Evolutionary conservation across 192 early-diverging fungal species (phyloP).

Genomic region (Coemansia sp.): DNA sequence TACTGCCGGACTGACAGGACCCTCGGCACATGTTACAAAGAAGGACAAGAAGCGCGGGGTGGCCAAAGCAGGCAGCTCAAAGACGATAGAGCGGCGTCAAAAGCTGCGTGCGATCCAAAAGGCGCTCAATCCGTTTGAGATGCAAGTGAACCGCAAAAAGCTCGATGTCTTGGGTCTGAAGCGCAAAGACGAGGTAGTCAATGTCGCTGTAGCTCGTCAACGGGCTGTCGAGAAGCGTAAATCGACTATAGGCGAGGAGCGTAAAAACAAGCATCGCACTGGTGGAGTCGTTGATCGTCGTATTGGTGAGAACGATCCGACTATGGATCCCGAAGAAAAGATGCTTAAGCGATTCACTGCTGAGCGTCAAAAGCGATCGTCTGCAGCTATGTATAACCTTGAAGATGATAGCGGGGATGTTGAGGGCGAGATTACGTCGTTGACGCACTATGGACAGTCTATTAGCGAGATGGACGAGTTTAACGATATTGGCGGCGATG

Average conservation of each 20-base stretch:
- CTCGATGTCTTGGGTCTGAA: slow-evolving; percentile 83
- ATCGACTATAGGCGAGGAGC: slow-evolving; percentile 79
- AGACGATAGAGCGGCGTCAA: slow-evolving; percentile 32
- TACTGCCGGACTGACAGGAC: slow-evolving; percentile 75
- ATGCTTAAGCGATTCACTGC: slow-evolving; percentile 93
- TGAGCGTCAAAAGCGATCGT: slow-evolving; percentile 67
- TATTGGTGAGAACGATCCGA: slow-evolving; percentile 90
- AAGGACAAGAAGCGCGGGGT: slow-evolving; percentile 70
- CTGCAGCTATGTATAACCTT: slow-evolving; percentile 71
- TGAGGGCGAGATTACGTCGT: slow-evolving; percentile 59
- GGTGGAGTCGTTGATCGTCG: slow-evolving; percentile 87
- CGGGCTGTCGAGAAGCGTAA: slow-evolving; percentile 85
- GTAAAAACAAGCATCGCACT: slow-evolving; percentile 66
- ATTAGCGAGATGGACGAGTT: slow-evolving; percentile 83
- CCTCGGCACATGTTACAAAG: slow-evolving; percentile 61
- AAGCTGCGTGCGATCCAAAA: slow-evolving; percentile 48
- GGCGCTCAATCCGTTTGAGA: slow-evolving; percentile 87
- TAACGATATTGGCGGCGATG: slow-evolving; percentile 66
- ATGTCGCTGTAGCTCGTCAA: slow-evolving; percentile 79
- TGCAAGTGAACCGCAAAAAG: slow-evolving; percentile 78
- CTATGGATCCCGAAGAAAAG: slow-evolving; percentile 90
- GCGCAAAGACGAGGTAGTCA: slow-evolving; percentile 79
- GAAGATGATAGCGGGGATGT: slow-evolving; percentile 67
- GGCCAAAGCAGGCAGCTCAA: slow-evolving; percentile 47
- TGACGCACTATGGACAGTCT: slow-evolving; percentile 96